Evolutionary conservation across 1,284 basidiomycete genomes (phyloP).

Genomic region (Sporisorium graminicola): DNA sequence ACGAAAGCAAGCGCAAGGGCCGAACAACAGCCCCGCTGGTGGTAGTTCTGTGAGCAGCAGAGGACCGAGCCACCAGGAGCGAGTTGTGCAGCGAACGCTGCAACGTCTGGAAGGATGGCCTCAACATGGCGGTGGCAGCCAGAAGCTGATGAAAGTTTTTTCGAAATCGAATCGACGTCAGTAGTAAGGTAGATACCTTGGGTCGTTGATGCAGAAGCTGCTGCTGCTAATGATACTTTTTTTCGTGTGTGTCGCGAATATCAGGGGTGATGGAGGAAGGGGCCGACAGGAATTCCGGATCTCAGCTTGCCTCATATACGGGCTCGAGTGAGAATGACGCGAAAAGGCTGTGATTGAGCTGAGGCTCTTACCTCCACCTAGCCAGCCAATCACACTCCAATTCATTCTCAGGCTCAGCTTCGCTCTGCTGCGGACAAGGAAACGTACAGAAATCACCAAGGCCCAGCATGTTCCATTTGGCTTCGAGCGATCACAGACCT

Average conservation of each 20-base stretch:
- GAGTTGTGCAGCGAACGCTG: slow-evolving; percentile 46
- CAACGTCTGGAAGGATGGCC: slow-evolving; percentile 51
- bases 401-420: too few relatives aligned
- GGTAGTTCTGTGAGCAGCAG: slow-evolving; percentile 16
- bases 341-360: not conserved
- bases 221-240: not conserved
- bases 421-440: slow-evolving; percentile 17
- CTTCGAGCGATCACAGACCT: slow-evolving; percentile 17
- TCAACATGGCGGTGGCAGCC: slow-evolving; percentile 28
- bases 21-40: slow-evolving; percentile 29
- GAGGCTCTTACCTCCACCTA: slow-evolving; percentile 22
- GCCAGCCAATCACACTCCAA: slow-evolving; percentile 21
- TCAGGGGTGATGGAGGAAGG: not conserved
- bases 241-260: not conserved
- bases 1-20: slow-evolving; percentile 33
- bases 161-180: slow-evolving; percentile 4
- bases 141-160: not conserved
- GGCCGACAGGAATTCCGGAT: too few relatives aligned
- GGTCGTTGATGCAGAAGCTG: not conserved
- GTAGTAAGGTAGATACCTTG: not conserved
- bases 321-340: not conserved
- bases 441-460: not conserved
- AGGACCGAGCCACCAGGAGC: slow-evolving; percentile 48
- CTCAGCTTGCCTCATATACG: too few relatives aligned
- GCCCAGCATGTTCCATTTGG: slow-evolving; percentile 28